Conservation (phyloP, 805 yeast genomes). For the Sugiyamaella mastotermitis region DNA sequence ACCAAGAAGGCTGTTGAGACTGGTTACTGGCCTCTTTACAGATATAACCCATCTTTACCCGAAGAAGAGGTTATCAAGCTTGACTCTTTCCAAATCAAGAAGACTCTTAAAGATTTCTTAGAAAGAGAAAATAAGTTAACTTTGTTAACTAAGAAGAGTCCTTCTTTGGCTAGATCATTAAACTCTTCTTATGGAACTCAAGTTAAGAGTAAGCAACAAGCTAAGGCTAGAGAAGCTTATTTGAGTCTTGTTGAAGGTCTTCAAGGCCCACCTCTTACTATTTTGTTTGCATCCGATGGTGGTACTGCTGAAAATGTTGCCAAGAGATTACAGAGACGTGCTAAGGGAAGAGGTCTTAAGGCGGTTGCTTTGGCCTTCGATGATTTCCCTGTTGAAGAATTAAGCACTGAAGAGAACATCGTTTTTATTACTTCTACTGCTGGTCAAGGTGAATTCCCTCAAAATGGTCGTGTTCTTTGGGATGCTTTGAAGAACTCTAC, state of each 20-base stretch:
- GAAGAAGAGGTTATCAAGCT: slow-evolving; percentile 58
- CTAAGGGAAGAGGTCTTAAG: slow-evolving; percentile 71
- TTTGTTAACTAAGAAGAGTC: slow-evolving; percentile 61
- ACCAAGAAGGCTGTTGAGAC: slow-evolving; percentile 86
- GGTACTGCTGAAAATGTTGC: slow-evolving; percentile 84
- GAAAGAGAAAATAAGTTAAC: slow-evolving; percentile 88
- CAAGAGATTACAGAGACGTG: slow-evolving; percentile 70
- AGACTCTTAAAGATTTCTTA: slow-evolving; percentile 70
- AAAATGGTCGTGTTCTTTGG: slow-evolving; percentile 74
- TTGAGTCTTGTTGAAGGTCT: slow-evolving; percentile 74
- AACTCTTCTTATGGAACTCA: slow-evolving; percentile 56
- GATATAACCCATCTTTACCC: slow-evolving; percentile 67
- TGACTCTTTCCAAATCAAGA: slow-evolving; percentile 77
- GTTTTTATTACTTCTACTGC: slow-evolving; percentile 69
- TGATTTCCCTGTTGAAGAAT: slow-evolving; percentile 65
- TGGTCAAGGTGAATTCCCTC: slow-evolving; percentile 85
- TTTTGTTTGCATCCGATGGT: slow-evolving; percentile 87
- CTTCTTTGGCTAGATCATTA: slow-evolving; percentile 71
- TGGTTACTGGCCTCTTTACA: slow-evolving; percentile 95
- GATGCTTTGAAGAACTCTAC: slow-evolving; percentile 56
- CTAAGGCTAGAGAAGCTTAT: slow-evolving; percentile 71
- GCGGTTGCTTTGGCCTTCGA: slow-evolving; percentile 63
- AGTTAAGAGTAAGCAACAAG: slow-evolving; percentile 51
- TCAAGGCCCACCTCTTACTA: slow-evolving; percentile 85
- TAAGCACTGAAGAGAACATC: slow-evolving; percentile 63